These are phyloP conservation scores for Aspergillus vadensis DNA, from an alignment of 2,329 filamentous ascomycete species.

Conservation along the genomic window DNA sequence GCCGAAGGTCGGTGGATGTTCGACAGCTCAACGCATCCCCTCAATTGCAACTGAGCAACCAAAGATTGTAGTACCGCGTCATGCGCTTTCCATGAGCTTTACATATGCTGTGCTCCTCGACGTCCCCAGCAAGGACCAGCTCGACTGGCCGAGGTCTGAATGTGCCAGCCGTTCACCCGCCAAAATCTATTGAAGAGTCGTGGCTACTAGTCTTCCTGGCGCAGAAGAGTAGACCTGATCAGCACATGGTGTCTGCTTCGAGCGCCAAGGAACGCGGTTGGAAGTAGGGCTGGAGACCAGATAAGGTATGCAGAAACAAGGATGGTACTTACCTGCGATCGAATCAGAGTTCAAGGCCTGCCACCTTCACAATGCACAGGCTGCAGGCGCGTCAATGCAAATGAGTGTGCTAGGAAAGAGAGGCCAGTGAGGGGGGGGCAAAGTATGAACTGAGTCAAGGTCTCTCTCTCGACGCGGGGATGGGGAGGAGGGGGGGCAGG, in stretches of 20 bases:
- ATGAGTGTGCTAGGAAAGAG: not conserved
- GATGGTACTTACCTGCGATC: constrained; percentile 12
- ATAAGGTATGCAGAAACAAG: not conserved
- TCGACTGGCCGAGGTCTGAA: not conserved
- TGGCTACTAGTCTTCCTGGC: constrained; percentile 9
- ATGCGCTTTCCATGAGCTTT: constrained; percentile 14
- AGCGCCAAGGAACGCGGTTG: constrained; percentile 9
- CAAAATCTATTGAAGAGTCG: not conserved
- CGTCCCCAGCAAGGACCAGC: not conserved
- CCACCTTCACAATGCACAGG: not conserved
- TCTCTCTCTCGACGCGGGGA: constrained; percentile 7
- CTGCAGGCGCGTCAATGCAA: not conserved
- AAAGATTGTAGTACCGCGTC: constrained; percentile 5
- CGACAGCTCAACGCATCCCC: constrained; percentile 9
- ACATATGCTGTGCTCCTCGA: constrained; percentile 8
- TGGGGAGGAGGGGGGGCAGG: not conserved
- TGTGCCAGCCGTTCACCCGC: constrained; percentile 10
- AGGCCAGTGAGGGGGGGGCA: constrained; percentile 1
- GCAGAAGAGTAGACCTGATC: constrained; percentile 4
- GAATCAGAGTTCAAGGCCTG: not conserved
- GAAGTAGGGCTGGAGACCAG: constrained; percentile 1
- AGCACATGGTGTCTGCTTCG: constrained; percentile 2
- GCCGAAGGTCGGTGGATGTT: not conserved
- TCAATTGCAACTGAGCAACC: constrained; percentile 5
- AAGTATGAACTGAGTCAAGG: constrained; percentile 7